Conservation (phyloP, 192 early-diverging fungal genomes). For the Geranomyces variabilis region DNA sequence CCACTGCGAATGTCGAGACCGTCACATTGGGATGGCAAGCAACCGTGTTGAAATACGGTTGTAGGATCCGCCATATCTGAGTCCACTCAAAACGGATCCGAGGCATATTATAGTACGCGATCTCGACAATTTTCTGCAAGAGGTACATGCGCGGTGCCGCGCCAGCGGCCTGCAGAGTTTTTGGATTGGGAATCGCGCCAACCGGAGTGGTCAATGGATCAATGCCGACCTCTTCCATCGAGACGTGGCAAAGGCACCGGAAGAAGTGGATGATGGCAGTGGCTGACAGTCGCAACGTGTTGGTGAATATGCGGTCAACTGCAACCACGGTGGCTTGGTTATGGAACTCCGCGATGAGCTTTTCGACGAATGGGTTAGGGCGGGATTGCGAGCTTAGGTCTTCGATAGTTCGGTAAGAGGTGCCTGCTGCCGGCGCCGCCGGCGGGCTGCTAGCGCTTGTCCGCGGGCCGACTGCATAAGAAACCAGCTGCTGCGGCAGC, state of each 20-base stretch:
- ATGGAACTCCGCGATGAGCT: constrained; percentile 53
- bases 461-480: neutral
- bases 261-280: constrained; percentile 89
- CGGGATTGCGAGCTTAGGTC: constrained; percentile 30
- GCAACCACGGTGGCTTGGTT: constrained; percentile 73
- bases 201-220: constrained; percentile 41
- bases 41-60: constrained; percentile 81
- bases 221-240: constrained; percentile 82
- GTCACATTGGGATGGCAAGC: constrained; percentile 82
- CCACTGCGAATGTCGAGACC: constrained; percentile 87
- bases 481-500: neutral
- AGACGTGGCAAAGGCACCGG: constrained; percentile 77
- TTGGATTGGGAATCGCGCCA: constrained; percentile 27
- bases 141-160: constrained; percentile 79
- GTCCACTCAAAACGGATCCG: constrained; percentile 96
- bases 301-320: constrained; percentile 85
- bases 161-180: neutral
- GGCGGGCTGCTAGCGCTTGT: neutral
- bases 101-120: constrained; percentile 96
- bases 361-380: constrained; percentile 43
- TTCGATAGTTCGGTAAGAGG: constrained; percentile 33
- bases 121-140: constrained; percentile 93
- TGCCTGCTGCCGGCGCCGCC: neutral
- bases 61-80: constrained; percentile 76
- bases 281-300: constrained; percentile 76